A percentile compares a stretch with the other conserved stretches of the same genome.
These are phyloP conservation scores for Alternaria brassicae DNA, from an alignment of 2,329 filamentous ascomycete genomes.

Conservation along the genomic window DNA sequence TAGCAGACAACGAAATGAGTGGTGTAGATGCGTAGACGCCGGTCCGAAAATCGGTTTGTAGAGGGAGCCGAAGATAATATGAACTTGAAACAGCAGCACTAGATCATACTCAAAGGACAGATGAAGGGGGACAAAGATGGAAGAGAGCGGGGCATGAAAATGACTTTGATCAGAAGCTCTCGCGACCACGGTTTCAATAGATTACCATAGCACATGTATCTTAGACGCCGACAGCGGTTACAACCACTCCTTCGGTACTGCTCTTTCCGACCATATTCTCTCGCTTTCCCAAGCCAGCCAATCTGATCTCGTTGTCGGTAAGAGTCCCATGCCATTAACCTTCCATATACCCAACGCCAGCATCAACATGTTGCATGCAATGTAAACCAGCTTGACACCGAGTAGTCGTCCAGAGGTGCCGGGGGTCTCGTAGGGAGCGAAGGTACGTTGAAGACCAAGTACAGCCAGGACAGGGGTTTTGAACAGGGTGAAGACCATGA, in stretches of 20 bases:
- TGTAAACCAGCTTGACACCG: conserved; percentile 85
- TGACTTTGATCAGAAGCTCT: background rate
- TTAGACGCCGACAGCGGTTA: conserved; percentile 8
- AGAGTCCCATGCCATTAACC: conserved; percentile 91
- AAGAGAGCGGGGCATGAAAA: background rate
- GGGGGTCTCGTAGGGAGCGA: conserved; percentile 87
- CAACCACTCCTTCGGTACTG: conserved; percentile 47
- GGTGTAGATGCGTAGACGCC: too few relatives aligned
- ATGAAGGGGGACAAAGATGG: background rate
- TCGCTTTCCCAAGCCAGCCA: conserved; percentile 95
- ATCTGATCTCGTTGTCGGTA: conserved; percentile 96
- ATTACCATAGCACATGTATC: background rate
- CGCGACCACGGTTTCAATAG: background rate
- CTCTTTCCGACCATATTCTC: conserved; percentile 56
- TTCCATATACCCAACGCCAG: conserved; percentile 93
- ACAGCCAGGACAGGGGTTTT: conserved; percentile 92
- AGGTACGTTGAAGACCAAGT: conserved; percentile 82
- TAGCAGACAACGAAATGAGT: background rate
- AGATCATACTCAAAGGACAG: background rate
- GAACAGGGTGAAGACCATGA: conserved; percentile 99
- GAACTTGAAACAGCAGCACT: background rate
- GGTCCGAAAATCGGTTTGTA: background rate
- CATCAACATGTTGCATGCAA: conserved; percentile 84
- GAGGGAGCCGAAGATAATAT: background rate
- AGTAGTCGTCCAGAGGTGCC: conserved; percentile 76